These are phyloP conservation scores for Aureobasidium uvarum DNA, from an alignment of 2,329 filamentous ascomycete genomes.

Conservation along the genomic window DNA sequence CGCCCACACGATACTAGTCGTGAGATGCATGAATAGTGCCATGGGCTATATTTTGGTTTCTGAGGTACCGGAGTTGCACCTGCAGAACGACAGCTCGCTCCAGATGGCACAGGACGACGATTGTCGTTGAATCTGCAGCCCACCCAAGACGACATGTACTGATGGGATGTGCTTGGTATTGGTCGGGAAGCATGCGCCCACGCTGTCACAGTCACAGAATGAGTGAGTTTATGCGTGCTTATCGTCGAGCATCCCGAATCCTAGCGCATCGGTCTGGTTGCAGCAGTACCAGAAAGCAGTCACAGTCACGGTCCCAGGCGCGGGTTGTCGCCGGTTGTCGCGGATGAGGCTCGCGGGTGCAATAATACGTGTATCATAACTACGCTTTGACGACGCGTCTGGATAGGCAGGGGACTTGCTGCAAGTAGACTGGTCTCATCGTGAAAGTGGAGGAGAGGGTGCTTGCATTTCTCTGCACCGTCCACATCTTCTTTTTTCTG, in stretches of 20 bases:
- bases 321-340: constrained; percentile 15
- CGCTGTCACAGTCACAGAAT: constrained; percentile 18
- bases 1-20: constrained; percentile 19
- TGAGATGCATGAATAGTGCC: constrained; percentile 16
- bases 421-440: constrained; percentile 21
- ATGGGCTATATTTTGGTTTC: neutral
- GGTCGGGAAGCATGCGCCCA: neutral
- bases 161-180: constrained; percentile 15
- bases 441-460: constrained; percentile 26
- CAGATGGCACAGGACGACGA: neutral
- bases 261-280: constrained; percentile 9
- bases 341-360: constrained; percentile 6
- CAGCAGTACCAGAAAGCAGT: constrained; percentile 2
- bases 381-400: constrained; percentile 22
- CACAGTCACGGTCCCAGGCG: neutral
- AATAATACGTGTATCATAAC: neutral
- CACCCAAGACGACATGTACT: constrained; percentile 5
- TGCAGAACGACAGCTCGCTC: constrained; percentile 5
- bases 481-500: constrained; percentile 25
- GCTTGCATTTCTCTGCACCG: constrained; percentile 21
- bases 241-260: constrained; percentile 6
- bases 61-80: constrained; percentile 11
- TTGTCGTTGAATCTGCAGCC: constrained; percentile 22
- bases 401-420: constrained; percentile 28
- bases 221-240: constrained; percentile 18